Evolutionary conservation across 805 yeast genomes (phyloP).

Genomic region (Scheffersomyces lignosus): DNA sequence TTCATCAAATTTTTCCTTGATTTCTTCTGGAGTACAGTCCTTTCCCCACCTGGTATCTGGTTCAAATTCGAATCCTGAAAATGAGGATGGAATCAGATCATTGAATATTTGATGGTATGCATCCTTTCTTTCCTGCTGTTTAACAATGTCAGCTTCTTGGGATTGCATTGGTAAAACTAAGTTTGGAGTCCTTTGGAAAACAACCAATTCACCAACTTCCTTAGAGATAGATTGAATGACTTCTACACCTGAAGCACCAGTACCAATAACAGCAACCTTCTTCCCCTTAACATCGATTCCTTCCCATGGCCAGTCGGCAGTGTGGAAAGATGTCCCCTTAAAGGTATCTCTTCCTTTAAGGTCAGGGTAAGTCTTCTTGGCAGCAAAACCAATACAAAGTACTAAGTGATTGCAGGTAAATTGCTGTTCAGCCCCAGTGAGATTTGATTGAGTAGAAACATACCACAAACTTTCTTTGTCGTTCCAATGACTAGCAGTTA

Average conservation of each 20-base stretch:
- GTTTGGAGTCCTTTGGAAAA: slow-evolving; percentile 13
- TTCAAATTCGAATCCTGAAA: background rate
- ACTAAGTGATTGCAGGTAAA: slow-evolving; percentile 10
- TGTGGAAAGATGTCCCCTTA: slow-evolving; percentile 26
- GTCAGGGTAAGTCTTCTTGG: slow-evolving; percentile 21
- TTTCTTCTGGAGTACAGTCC: slow-evolving; percentile 14
- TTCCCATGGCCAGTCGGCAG: slow-evolving; percentile 28
- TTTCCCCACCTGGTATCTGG: background rate
- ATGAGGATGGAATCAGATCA: background rate
- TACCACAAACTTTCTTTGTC: slow-evolving; percentile 14
- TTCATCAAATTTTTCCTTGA: slow-evolving; percentile 13
- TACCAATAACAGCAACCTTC: slow-evolving; percentile 24
- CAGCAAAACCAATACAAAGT: slow-evolving; percentile 19
- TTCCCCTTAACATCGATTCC: slow-evolving; percentile 19
- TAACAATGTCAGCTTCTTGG: background rate
- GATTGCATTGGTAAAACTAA: slow-evolving; percentile 16
- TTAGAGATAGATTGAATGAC: slow-evolving; percentile 15
- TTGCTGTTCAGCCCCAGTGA: background rate
- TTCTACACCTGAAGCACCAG: slow-evolving; percentile 14
- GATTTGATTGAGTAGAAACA: slow-evolving; percentile 3
- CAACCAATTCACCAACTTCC: slow-evolving; percentile 15
- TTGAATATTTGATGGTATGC: background rate
- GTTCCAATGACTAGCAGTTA: slow-evolving; percentile 20
- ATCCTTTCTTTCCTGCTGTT: background rate
- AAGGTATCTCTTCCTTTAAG: slow-evolving; percentile 16